phyloP scores from a whole-genome alignment of 805 yeast species.

The Yarrowia divulgata region DNA sequence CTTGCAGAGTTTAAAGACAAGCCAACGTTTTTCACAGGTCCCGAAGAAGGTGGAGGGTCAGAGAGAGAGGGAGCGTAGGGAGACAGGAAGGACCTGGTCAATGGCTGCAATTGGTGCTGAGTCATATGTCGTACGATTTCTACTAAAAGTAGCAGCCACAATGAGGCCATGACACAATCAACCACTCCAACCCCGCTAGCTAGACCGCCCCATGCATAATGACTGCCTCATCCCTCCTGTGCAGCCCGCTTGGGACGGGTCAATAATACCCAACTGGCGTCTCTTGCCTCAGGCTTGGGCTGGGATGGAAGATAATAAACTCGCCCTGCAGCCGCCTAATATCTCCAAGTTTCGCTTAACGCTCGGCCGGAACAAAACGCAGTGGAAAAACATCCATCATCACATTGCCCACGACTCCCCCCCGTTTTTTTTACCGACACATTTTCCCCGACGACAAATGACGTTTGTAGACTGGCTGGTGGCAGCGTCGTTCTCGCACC shows the following conservation, averaged over 20 bases:
- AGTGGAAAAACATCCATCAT: too few species aligned
- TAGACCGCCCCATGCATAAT: too few species aligned
- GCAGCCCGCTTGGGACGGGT: not conserved
- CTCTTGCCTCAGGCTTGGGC: not conserved
- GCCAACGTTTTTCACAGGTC: slow-evolving; percentile 24
- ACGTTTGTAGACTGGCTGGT: slow-evolving; percentile 27
- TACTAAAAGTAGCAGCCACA: too few species aligned
- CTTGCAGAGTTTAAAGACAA: slow-evolving; percentile 22
- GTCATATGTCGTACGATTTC: too few species aligned
- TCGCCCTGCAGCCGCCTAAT: slow-evolving; percentile 32
- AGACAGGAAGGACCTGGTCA: too few species aligned
- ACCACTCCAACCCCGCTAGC: too few species aligned
- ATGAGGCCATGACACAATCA: too few species aligned
- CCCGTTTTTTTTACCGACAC: too few species aligned
- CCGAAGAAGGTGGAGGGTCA: slow-evolving; percentile 1
- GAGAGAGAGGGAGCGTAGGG: not conserved
- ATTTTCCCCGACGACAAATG: not conserved
- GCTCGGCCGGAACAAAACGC: slow-evolving; percentile 2
- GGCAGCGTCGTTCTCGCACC: slow-evolving; percentile 30
- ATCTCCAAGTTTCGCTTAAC: slow-evolving; percentile 28
- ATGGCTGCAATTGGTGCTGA: too few species aligned
- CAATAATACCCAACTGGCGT: not conserved
- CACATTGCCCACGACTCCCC: too few species aligned
- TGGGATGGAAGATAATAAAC: slow-evolving; percentile 5
- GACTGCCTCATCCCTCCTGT: not conserved